Conservation (phyloP, 345 rosid genomes). For the Populus pruinosa region DNA sequence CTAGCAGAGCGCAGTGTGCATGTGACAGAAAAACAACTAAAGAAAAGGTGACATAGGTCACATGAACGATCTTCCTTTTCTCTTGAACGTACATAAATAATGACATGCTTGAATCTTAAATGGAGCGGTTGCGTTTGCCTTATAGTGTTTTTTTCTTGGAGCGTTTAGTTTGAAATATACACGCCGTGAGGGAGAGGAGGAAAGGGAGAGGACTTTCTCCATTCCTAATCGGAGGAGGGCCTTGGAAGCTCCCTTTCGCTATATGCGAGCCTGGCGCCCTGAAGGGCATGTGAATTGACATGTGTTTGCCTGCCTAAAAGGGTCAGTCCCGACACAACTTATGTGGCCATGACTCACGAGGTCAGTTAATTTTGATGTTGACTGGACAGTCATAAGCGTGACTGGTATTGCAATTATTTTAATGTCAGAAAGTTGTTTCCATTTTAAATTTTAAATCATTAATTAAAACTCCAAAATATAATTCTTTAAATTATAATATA, state of each 20-base stretch:
- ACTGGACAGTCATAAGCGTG: no score
- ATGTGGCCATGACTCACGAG: slow-evolving; percentile 21
- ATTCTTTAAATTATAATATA: no score
- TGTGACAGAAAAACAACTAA: neutral
- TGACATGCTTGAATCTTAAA: neutral
- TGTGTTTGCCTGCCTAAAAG: slow-evolving; percentile 21
- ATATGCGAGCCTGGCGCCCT: neutral
- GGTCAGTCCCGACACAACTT: slow-evolving; percentile 32
- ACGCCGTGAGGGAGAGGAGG: no score
- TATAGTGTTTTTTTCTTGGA: neutral
- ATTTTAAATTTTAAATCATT: no score
- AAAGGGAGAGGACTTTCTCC: no score
- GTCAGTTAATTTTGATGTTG: neutral
- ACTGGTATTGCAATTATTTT: no score
- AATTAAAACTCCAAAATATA: no score
- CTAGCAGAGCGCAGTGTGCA: neutral
- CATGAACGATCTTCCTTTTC: neutral
- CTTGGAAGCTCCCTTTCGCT: no score
- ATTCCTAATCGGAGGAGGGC: no score
- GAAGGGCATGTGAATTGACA: slow-evolving; percentile 13
- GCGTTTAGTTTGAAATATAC: neutral
- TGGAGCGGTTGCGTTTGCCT: neutral
- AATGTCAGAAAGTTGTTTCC: no score
- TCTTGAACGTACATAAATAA: no score
- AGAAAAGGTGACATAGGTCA: neutral